Conservation (phyloP, 2,329 filamentous ascomycete genomes). For the Fusarium lateritium region DNA sequence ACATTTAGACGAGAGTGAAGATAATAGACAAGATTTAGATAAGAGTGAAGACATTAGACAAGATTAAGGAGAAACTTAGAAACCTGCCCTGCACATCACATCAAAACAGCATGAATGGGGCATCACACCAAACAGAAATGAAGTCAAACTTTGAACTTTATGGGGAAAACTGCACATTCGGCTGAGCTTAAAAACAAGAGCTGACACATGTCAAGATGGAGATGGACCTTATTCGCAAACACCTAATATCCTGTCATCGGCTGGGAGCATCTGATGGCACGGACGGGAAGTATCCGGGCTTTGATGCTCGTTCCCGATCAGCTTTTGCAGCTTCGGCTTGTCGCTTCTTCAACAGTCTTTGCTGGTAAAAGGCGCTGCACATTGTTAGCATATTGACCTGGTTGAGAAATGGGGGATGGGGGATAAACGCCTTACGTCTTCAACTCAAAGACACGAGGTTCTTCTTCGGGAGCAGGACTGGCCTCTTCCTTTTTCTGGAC, state of each 20-base stretch:
- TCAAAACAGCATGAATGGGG: too few relatives aligned
- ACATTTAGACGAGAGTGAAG: too few relatives aligned
- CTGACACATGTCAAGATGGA: too few relatives aligned
- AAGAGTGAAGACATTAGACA: too few relatives aligned
- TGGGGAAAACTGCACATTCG: neutral
- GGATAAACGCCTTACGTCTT: constrained; percentile 72
- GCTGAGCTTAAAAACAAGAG: neutral
- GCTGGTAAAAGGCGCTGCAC: constrained; percentile 84
- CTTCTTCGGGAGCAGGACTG: constrained; percentile 59
- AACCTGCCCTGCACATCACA: too few relatives aligned
- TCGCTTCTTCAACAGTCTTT: constrained; percentile 81
- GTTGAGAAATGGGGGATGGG: rapidly evolving
- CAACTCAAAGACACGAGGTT: constrained; percentile 85
- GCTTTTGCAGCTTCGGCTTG: constrained; percentile 72
- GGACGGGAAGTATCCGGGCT: constrained; percentile 86
- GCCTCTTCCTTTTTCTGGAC: constrained; percentile 42
- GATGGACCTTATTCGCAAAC: too few relatives aligned
- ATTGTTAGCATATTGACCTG: constrained; percentile 2
- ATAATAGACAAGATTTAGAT: too few relatives aligned
- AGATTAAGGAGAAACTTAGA: too few relatives aligned
- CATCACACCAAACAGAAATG: too few relatives aligned
- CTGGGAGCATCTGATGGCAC: constrained; percentile 77
- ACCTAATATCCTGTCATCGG: constrained; percentile 30
- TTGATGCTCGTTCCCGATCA: constrained; percentile 84
- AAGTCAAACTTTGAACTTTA: neutral